Conservation (phyloP, 345 rosid species). For the Citrus unshiu region DNA sequence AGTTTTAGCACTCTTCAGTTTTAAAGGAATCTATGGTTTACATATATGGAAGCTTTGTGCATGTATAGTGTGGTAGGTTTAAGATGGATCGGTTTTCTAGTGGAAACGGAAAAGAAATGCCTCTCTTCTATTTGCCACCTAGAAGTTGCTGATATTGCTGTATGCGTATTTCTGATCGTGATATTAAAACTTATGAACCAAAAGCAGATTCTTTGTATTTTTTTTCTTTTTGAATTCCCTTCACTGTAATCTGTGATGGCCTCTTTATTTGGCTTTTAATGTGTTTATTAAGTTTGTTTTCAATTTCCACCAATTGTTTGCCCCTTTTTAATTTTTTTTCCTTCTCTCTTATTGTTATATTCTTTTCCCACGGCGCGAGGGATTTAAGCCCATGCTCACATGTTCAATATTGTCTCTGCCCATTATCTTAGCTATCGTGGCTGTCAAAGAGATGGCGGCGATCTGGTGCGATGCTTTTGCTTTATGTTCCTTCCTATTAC, state of each 20-base stretch:
- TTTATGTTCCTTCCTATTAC: slow-evolving; percentile 3
- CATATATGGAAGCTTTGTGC: background rate
- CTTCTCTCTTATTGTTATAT: slow-evolving; percentile 9
- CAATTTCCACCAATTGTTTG: slow-evolving; percentile 12
- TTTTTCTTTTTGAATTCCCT: background rate
- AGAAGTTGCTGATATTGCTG: background rate
- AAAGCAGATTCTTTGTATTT: background rate
- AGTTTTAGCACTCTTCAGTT: background rate
- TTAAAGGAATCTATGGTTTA: background rate
- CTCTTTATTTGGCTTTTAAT: slow-evolving; percentile 13
- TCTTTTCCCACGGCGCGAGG: slow-evolving; percentile 30
- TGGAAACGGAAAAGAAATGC: background rate
- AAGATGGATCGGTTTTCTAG: background rate
- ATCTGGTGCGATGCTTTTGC: slow-evolving; percentile 34
- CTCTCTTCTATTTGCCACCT: background rate
- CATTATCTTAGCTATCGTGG: slow-evolving; percentile 30
- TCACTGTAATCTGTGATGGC: background rate
- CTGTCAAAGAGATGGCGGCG: slow-evolving; percentile 29
- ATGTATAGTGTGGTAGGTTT: background rate
- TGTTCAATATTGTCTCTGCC: slow-evolving; percentile 26
- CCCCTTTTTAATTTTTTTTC: slow-evolving; percentile 20
- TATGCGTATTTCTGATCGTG: background rate
- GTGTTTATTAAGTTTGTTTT: slow-evolving; percentile 18
- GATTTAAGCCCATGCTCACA: slow-evolving; percentile 37
- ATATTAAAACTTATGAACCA: background rate